Conservation (phyloP, 2,329 filamentous ascomycete genomes). For the Neoarthrinium moseri region DNA sequence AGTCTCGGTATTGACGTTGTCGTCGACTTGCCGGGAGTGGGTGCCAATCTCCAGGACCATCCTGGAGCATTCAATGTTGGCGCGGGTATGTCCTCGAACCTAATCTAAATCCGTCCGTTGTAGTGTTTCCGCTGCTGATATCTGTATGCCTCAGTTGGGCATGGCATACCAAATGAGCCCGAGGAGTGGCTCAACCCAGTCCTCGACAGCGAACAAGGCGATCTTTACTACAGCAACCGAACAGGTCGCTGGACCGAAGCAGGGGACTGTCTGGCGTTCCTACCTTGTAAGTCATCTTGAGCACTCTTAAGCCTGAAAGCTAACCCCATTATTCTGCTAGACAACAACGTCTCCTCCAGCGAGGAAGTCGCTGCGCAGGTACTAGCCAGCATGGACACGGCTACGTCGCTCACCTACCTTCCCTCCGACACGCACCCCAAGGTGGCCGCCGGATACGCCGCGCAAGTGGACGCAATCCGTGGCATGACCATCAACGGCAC, state of each 20-base stretch:
- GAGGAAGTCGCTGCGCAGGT: not conserved
- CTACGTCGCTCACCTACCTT: slow-evolving; percentile 1
- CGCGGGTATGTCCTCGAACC: not conserved
- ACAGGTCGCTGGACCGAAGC: slow-evolving; percentile 7
- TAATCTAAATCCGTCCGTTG: not conserved
- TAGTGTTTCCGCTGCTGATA: not conserved
- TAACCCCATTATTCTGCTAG: not conserved
- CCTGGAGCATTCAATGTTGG: slow-evolving; percentile 14
- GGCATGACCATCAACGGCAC: not conserved
- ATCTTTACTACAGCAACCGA: slow-evolving; percentile 2
- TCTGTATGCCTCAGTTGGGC: not conserved
- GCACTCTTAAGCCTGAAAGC: not conserved
- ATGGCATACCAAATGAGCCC: slow-evolving; percentile 17
- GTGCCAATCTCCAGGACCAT: slow-evolving; percentile 40
- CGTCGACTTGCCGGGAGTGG: slow-evolving; percentile 43
- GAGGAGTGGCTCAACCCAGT: slow-evolving; percentile 13
- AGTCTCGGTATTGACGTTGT: slow-evolving; percentile 33
- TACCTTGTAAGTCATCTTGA: not conserved
- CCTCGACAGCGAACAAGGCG: slow-evolving; percentile 14
- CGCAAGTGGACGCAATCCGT: not conserved
- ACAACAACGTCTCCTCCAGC: not conserved
- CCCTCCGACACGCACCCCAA: slow-evolving; percentile 1
- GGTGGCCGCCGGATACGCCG: slow-evolving; percentile 1
- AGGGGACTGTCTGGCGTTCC: slow-evolving; percentile 3
- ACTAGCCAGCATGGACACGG: not conserved